A percentile compares a stretch with the other conserved stretches of the same genome.
These are phyloP conservation scores for Xylaria nigripes DNA, from an alignment of 495 filamentous ascomycete genomes.

Conservation along the genomic window DNA sequence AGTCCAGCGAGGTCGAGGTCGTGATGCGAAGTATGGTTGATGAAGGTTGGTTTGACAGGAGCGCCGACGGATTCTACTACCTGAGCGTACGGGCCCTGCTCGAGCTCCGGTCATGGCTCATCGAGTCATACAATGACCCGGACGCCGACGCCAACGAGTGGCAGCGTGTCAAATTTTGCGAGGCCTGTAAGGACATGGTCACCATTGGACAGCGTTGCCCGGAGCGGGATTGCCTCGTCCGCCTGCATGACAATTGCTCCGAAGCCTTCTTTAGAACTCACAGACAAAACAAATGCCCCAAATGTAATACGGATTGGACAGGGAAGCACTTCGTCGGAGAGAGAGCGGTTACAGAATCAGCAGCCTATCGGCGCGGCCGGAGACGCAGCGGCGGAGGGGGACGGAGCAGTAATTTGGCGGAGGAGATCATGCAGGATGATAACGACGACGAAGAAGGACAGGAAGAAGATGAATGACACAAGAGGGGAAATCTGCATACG, in stretches of 20 bases:
- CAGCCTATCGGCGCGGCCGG: conserved; percentile 35
- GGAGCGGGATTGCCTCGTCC: conserved; percentile 54
- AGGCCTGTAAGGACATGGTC: conserved; percentile 83
- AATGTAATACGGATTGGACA: conserved; percentile 64
- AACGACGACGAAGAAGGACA: conserved; percentile 21
- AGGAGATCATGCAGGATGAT: conserved; percentile 19
- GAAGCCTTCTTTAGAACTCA: conserved; percentile 60
- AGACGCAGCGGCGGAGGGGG: conserved; percentile 23
- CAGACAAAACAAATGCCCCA: conserved; percentile 58
- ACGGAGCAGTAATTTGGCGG: conserved; percentile 25
- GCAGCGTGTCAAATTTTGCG: conserved; percentile 76
- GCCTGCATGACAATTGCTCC: conserved; percentile 73
- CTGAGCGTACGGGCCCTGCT: conserved; percentile 70
- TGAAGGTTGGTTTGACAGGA: conserved; percentile 80
- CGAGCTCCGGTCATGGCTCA: conserved; percentile 75
- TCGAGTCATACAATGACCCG: conserved; percentile 72
- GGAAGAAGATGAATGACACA: conserved; percentile 4
- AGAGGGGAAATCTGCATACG: not conserved
- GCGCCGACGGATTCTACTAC: conserved; percentile 59
- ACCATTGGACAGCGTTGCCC: conserved; percentile 79
- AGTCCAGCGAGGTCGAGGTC: conserved; percentile 65
- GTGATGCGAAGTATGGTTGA: conserved; percentile 60
- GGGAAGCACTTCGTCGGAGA: conserved; percentile 76
- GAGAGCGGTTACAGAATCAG: conserved; percentile 52
- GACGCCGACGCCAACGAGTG: conserved; percentile 48